These are phyloP conservation scores for Esteya vermicola DNA, from an alignment of 2,329 filamentous ascomycete species.

Conservation along the genomic window DNA sequence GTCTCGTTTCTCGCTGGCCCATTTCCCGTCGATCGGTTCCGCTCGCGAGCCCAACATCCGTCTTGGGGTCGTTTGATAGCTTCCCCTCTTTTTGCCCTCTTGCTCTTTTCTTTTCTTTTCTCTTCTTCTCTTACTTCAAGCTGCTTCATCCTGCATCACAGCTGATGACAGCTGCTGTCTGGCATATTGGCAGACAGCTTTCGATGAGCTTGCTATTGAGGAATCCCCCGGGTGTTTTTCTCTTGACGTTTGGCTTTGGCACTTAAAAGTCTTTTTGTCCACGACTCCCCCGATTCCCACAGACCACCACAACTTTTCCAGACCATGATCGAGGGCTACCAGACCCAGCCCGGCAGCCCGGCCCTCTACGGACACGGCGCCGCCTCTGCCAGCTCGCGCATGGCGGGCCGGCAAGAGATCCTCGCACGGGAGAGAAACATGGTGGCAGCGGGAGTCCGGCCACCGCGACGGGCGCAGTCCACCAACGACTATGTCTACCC, in stretches of 20 bases:
- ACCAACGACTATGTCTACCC: constrained; percentile 28
- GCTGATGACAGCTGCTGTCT: no score
- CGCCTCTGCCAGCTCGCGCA: no score
- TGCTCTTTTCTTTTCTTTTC: no score
- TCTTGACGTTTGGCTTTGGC: neutral
- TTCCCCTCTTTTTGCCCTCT: no score
- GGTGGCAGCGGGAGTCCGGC: constrained; percentile 19
- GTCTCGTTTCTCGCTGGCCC: no score
- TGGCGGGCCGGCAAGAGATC: constrained; percentile 27
- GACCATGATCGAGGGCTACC: constrained; percentile 20
- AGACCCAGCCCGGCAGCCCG: constrained; percentile 8
- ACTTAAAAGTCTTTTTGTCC: neutral
- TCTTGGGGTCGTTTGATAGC: no score
- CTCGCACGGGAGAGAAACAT: constrained; percentile 22
- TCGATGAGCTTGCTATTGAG: constrained; percentile 28
- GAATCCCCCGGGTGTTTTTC: constrained; percentile 11
- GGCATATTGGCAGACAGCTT: no score
- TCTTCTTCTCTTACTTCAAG: no score
- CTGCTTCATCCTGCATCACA: no score
- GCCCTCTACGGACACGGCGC: no score
- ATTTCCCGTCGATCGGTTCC: no score
- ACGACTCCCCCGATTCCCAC: neutral
- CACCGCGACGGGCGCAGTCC: constrained; percentile 31
- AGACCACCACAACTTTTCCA: neutral
- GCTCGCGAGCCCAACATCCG: no score